phyloP scores from a whole-genome alignment of 2,329 filamentous ascomycete genomes.

The Paraphoma chrysanthemicola region DNA sequence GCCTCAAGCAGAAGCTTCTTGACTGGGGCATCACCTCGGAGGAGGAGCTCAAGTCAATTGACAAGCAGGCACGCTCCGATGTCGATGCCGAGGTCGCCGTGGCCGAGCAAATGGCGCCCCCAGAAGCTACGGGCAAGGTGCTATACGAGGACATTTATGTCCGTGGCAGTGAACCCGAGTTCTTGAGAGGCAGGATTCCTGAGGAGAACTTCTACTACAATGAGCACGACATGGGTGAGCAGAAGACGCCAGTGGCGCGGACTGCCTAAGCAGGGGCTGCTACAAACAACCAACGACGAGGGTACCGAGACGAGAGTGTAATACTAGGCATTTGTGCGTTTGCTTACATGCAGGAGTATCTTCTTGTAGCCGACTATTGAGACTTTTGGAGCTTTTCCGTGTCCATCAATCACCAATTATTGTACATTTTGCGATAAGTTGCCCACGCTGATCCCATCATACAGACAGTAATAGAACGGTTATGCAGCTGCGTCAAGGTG shows the following conservation, averaged over 20 bases:
- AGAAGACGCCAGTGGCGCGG: slow-evolving; percentile 44
- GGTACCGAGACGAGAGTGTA: neutral
- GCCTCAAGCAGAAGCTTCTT: slow-evolving; percentile 96
- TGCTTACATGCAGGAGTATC: slow-evolving; percentile 14
- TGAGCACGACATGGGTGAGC: slow-evolving; percentile 50
- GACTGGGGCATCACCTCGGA: slow-evolving; percentile 93
- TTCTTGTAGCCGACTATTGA: slow-evolving; percentile 8
- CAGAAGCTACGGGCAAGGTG: slow-evolving; percentile 80
- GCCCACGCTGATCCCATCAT: neutral
- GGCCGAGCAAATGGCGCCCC: slow-evolving; percentile 85
- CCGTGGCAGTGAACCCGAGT: slow-evolving; percentile 83
- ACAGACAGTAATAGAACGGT: no score
- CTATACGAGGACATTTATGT: slow-evolving; percentile 98
- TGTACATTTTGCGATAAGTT: neutral
- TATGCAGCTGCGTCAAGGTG: slow-evolving; percentile 11
- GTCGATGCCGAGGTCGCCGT: slow-evolving; percentile 90
- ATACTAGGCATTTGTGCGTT: slow-evolving; percentile 29
- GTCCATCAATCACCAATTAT: neutral
- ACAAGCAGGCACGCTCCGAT: slow-evolving; percentile 87
- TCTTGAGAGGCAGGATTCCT: slow-evolving; percentile 83
- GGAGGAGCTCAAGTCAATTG: slow-evolving; percentile 94
- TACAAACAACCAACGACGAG: neutral
- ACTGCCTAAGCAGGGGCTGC: slow-evolving; percentile 28
- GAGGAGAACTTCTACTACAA: slow-evolving; percentile 90
- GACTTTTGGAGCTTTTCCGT: neutral